Base-by-base conservation (phyloP, 2,329 filamentous ascomycete species). In the Trichoderma sp. region DNA sequence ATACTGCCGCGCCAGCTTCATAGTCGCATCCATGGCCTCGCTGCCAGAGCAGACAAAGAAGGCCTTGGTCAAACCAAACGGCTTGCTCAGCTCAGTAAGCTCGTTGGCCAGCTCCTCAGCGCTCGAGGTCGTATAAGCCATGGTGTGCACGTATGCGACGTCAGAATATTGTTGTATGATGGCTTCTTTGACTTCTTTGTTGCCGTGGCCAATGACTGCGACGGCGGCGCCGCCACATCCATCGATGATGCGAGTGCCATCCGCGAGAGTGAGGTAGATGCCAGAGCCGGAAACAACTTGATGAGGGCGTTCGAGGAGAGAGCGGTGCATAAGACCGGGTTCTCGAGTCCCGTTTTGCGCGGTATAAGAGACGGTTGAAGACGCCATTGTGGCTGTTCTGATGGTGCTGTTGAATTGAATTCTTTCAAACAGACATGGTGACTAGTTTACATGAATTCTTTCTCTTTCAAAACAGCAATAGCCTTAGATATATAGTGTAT, bases 221-320 rank as follows among this genome's bases (percentile, higher is more conserved):
- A 77, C 76, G 37, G 90, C 91, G 3, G 92, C 90, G 24, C 92
- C 92, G 32, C 90, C 87, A 24, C 89, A 91, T 1, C 88, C 90
- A 76, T 96, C 92, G 16, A 94, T 84, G 54, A 96, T 73, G 0
- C 56, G 68, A 16, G 70, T 71, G 18, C 75, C 81, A 37, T 78
- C 75, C 10, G 76, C 70, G 5, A 81, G 76, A 1, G 73, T 73
- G 3, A 83, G 73, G 28, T 80, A 77, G 6, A 78, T 73, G 0
- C 82, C 82, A 0, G 76, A 74, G 1, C 82, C 86, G 0, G 80
- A 82, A 11, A 81, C 75, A 5, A 86, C 85, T 59, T 70, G 65
- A 6, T 72, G 71, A 0, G 79, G 79, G 0, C 71, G 68, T 1
- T 72, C 55, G 21, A 74, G 59, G 7, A 81, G 74, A 2, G 78